Base-by-base conservation (phyloP, 805 yeast species). In the Saccharomycopsis synnaedendra region DNA sequence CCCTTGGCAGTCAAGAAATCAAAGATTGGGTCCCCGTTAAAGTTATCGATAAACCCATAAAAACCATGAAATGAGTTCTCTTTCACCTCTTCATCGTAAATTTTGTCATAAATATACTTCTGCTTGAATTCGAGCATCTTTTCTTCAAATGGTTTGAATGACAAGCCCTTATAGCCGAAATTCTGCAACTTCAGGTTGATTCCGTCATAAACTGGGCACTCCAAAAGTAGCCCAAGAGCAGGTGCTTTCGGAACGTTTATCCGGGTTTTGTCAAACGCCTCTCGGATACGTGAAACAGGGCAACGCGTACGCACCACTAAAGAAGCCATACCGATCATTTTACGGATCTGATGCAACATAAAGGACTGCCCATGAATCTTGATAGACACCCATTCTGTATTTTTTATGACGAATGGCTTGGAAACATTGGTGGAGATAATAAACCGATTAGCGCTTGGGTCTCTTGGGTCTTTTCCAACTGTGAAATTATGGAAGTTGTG, bases 341-440 rank as follows among this genome's bases (percentile, higher is more conserved):
- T 93, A 62, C 98, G 80, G 60, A 93, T 93, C 71, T 90, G 98
- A 66, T 90, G 97, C 54, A 93, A 72, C 97, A 93, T 93, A 65
- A 93, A 93, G 3, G 96, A 86, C 67, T 93, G 98, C 5, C 98
- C 98, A 63, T 93, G 98, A 55, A 93, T 86, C 68, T 90, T 89
- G 59, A 93, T 82, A 1, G 96, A 85, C 2, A 86, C 75, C 98
- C 98, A 93, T 61, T 93, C 97, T 5, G 96, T 88, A 42, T 85
- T 88, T 59, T 89, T 85, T 55, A 90, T 89, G 45, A 87, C 82
- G 63, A 87, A 85, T 2, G 97, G 97, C 2, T 85, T 94, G 11
- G 88, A 76, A 0, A 87, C 95, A 0, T 75, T 71, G 43, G 90
- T 72, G 19, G 75, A 67, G 58, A 85, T 85, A 87, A 93, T 89